Base-by-base conservation (phyloP, 805 yeast species). In the Blastobotrys americana region DNA sequence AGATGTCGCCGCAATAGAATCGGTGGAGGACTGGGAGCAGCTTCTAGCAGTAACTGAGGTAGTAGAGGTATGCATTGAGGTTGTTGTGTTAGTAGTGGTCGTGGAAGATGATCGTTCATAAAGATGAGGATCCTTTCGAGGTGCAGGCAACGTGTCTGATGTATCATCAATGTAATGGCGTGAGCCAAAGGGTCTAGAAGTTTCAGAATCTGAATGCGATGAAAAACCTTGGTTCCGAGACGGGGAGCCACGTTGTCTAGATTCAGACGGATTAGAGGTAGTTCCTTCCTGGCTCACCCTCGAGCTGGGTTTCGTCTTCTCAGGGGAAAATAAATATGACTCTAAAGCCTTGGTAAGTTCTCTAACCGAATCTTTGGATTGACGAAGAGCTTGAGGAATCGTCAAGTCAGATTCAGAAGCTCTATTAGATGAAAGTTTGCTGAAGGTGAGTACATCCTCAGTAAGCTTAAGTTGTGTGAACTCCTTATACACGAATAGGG, bases 401-500 rank as follows among this genome's bases (percentile, higher is more conserved):
- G 37, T 35, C 5, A 51, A 20, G 25, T 43, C 51, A 15, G 34
- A 16, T 3, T 43, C 33, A 16, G 39, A 31, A 25, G 42, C 42
- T 36, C 39, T 22, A 28, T 44, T 49, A 23, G 50, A 47, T 8
- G 49, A 50, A 31, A 46, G 28, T 5, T 27, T 35, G 13, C 41
- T 42, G 33, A 48, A 51, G 5, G 40, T 18, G 8, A 19, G 9
- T 3, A 49, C 50, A 20, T 51, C 55, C 4, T 43, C 51, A 18
- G 43, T 16, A 8, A 46, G 39, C 19, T 49, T 48, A n/a, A 51
- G 45, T 46, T 49, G 53, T 9, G 52, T 49, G 44, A 43, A 46
- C 35, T 51, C 55, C 37, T 51, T 51, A 39, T 49, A 49, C 9
- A 48, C 31, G 31, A 46, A 49, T 20, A 51, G 41, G 13, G 53